A percentile compares a stretch with the other conserved stretches of the same genome.
These are phyloP conservation scores for Chaetomium sp. DNA, from an alignment of 2,329 filamentous ascomycete species.

Conservation along the genomic window DNA sequence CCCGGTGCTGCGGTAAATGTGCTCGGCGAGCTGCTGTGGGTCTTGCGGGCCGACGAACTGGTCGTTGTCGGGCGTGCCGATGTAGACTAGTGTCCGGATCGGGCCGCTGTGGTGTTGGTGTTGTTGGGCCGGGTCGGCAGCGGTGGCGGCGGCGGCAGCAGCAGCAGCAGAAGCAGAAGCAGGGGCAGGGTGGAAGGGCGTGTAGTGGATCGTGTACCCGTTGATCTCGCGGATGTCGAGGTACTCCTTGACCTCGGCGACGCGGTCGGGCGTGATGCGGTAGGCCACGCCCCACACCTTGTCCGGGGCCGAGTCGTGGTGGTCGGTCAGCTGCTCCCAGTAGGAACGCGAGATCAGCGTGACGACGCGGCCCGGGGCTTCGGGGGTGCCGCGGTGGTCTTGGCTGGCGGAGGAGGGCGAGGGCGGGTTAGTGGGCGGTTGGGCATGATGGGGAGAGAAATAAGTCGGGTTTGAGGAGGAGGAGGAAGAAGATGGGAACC, in stretches of 20 bases:
- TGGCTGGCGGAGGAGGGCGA: constrained; percentile 57
- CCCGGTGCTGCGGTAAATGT: constrained; percentile 75
- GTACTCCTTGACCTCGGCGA: constrained; percentile 80
- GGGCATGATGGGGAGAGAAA: not conserved
- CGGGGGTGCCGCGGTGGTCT: constrained; percentile 90
- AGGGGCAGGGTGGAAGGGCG: constrained; percentile 77
- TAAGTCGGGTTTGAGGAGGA: not conserved
- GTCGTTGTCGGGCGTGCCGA: constrained; percentile 88
- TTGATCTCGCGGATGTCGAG: constrained; percentile 97
- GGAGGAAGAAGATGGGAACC: not conserved
- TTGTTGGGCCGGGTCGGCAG: constrained; percentile 29
- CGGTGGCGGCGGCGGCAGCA: constrained; percentile 21
- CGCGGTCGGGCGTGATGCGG: constrained; percentile 71
- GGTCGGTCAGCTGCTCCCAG: constrained; percentile 77
- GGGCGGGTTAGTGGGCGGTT: constrained; percentile 6
- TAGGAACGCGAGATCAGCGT: constrained; percentile 84
- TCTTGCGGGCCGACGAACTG: constrained; percentile 89
- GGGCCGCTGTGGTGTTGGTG: constrained; percentile 36
- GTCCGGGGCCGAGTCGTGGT: constrained; percentile 61
- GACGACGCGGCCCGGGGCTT: constrained; percentile 85
- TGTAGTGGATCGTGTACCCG: constrained; percentile 92
- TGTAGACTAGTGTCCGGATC: constrained; percentile 76
- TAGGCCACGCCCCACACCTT: constrained; percentile 92
- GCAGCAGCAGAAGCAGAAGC: too few species aligned
- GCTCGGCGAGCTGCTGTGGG: constrained; percentile 72